These are phyloP conservation scores for Drechslerella coelobrocha DNA, from an alignment of 2,329 filamentous ascomycete species.

Conservation along the genomic window DNA sequence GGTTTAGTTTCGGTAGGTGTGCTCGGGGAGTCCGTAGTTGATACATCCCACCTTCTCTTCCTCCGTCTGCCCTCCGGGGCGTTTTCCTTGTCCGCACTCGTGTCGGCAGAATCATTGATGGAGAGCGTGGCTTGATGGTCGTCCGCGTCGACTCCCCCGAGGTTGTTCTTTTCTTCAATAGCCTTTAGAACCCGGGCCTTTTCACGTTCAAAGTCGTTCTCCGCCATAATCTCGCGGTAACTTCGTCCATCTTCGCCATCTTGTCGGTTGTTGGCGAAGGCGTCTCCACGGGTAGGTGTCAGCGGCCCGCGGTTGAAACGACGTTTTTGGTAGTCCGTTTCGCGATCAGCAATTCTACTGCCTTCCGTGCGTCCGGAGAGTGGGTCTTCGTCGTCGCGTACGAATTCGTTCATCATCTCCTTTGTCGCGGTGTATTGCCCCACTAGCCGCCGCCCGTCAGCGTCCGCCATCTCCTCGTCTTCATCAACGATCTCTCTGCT, in stretches of 20 bases:
- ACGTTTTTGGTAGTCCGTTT: slow-evolving; percentile 97
- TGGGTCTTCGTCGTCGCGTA: slow-evolving; percentile 88
- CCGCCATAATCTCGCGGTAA: slow-evolving; percentile 89
- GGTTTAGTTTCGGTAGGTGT: slow-evolving; percentile 55
- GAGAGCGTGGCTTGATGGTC: slow-evolving; percentile 75
- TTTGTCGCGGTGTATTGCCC: slow-evolving; percentile 95
- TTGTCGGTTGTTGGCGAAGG: slow-evolving; percentile 78
- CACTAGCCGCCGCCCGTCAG: slow-evolving; percentile 76
- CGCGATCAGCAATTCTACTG: slow-evolving; percentile 86
- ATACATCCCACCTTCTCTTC: slow-evolving; percentile 94
- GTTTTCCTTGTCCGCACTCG: slow-evolving; percentile 71
- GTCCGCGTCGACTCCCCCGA: slow-evolving; percentile 66
- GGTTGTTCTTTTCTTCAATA: slow-evolving; percentile 75
- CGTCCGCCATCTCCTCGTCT: slow-evolving; percentile 78
- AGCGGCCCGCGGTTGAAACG: slow-evolving; percentile 81
- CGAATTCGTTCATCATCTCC: slow-evolving; percentile 92
- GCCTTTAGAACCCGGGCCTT: slow-evolving; percentile 83
- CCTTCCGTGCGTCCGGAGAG: slow-evolving; percentile 85
- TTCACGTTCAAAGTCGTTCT: slow-evolving; percentile 88
- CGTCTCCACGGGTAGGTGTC: slow-evolving; percentile 83
- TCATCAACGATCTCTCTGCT: slow-evolving; percentile 85
- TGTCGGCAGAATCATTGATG: slow-evolving; percentile 62
- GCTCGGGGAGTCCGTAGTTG: slow-evolving; percentile 64
- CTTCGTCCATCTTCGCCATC: slow-evolving; percentile 71
- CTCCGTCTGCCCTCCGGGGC: slow-evolving; percentile 65